Evolutionary conservation across 106 monocot genomes (phyloP).

Genomic region (Dioscorea alata): DNA sequence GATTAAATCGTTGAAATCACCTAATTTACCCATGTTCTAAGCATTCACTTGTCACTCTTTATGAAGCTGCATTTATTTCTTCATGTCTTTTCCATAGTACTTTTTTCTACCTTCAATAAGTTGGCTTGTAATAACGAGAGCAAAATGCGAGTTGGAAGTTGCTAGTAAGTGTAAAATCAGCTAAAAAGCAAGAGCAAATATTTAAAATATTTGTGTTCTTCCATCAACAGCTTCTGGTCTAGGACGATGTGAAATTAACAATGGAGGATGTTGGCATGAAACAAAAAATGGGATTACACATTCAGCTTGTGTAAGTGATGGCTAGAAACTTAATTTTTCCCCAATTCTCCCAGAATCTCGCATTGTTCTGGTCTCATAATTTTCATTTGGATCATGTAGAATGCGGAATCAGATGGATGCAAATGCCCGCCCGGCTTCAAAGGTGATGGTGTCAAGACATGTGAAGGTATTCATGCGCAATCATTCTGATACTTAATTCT

Average conservation of each 20-base stretch:
- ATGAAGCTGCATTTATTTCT: too few species aligned
- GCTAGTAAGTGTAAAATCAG: too few species aligned
- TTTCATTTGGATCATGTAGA: conserved; percentile 19
- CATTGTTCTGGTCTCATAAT: neutral
- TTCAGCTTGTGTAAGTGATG: conserved; percentile 75
- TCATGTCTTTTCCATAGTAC: too few species aligned
- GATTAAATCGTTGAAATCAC: neutral
- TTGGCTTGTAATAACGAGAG: too few species aligned
- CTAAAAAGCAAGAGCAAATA: too few species aligned
- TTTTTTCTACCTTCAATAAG: too few species aligned
- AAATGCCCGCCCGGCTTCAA: conserved; percentile 86
- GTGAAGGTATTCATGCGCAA: conserved; percentile 55
- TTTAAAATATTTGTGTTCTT: too few species aligned
- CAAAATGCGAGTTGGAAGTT: too few species aligned
- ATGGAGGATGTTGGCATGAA: conserved; percentile 92
- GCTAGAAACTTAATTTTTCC: neutral
- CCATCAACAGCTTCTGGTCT: conserved; percentile 66
- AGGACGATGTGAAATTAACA: conserved; percentile 88
- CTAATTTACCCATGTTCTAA: neutral
- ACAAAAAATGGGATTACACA: conserved; percentile 42
- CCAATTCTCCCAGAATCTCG: neutral
- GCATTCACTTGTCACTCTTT: too few species aligned
- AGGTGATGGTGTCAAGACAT: conserved; percentile 74
- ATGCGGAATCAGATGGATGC: conserved; percentile 63
- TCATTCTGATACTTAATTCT: too few species aligned